Conservation (phyloP, 495 filamentous ascomycete genomes). For the Extremus antarcticus region DNA sequence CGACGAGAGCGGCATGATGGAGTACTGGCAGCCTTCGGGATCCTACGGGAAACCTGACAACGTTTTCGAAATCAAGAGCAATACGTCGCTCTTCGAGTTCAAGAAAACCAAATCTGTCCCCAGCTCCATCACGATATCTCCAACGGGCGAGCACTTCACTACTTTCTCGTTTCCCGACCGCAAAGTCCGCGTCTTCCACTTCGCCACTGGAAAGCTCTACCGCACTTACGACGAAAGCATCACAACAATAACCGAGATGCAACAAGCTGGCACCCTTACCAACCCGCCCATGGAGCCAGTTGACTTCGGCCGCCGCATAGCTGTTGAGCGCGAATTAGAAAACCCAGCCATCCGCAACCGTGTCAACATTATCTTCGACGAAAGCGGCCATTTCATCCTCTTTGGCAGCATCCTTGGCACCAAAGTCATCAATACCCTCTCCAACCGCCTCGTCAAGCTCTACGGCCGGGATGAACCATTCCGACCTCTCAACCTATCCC, state of each 20-base stretch:
- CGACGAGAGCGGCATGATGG: conserved; percentile 87
- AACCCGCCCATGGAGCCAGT: conserved; percentile 69
- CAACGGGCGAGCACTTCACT: conserved; percentile 71
- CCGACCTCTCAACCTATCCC: conserved; percentile 63
- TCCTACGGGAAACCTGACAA: conserved; percentile 83
- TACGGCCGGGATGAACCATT: conserved; percentile 85
- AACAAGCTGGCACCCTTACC: conserved; percentile 71
- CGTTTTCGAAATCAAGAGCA: conserved; percentile 85
- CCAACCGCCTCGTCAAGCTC: conserved; percentile 77
- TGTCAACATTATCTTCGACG: conserved; percentile 84
- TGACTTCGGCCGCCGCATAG: conserved; percentile 84
- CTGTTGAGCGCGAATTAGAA: conserved; percentile 78
- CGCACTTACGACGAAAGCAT: conserved; percentile 93
- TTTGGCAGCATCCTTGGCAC: conserved; percentile 85
- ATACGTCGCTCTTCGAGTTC: conserved; percentile 90
- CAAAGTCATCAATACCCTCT: conserved; percentile 90
- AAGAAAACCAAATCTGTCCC: conserved; percentile 83
- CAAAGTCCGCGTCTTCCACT: conserved; percentile 86
- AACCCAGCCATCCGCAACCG: conserved; percentile 53
- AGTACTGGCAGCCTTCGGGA: conserved; percentile 81
- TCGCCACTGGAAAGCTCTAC: conserved; percentile 73
- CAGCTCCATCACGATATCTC: conserved; percentile 74
- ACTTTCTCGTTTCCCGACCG: conserved; percentile 91
- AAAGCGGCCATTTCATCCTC: conserved; percentile 88
- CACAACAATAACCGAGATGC: conserved; percentile 76